phyloP scores from a whole-genome alignment of 805 yeast species.

The Metschnikowia corniflorae region DNA sequence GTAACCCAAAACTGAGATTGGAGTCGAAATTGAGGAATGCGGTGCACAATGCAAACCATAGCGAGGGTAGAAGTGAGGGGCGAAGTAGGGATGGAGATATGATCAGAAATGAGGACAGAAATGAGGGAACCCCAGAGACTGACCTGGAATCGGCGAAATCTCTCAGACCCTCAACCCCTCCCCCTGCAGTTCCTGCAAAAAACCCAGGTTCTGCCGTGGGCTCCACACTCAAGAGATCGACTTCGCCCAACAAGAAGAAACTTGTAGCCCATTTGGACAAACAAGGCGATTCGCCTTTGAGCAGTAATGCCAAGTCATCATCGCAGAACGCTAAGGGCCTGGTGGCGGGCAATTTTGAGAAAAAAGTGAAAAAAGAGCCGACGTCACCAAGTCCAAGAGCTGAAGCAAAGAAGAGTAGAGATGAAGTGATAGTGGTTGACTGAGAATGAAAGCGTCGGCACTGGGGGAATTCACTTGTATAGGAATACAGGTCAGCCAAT shows the following conservation, averaged over 20 bases:
- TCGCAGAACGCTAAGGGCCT: too few species aligned
- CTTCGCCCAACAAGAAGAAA: conserved; percentile 39
- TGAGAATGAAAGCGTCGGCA: too few species aligned
- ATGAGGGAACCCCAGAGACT: neutral
- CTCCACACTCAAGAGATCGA: conserved; percentile 30
- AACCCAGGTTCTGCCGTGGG: conserved; percentile 7
- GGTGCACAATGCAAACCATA: conserved; percentile 2
- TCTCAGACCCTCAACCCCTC: conserved; percentile 22
- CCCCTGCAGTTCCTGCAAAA: conserved; percentile 14
- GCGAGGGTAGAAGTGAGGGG: neutral
- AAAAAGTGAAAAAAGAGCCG: too few species aligned
- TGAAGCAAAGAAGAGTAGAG: too few species aligned
- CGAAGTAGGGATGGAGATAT: neutral
- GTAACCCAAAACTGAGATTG: conserved; percentile 9
- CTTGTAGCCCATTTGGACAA: conserved; percentile 6
- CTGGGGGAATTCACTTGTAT: too few species aligned
- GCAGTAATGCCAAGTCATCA: too few species aligned
- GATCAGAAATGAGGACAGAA: neutral
- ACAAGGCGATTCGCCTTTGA: neutral
- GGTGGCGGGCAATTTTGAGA: too few species aligned
- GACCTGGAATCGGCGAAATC: conserved; percentile 4
- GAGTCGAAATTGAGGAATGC: conserved; percentile 12
- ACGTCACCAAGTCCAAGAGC: too few species aligned
- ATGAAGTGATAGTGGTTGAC: too few species aligned
- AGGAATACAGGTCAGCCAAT: too few species aligned